phyloP scores from a whole-genome alignment of 768 basidiomycete species.

The Bullera alba region DNA sequence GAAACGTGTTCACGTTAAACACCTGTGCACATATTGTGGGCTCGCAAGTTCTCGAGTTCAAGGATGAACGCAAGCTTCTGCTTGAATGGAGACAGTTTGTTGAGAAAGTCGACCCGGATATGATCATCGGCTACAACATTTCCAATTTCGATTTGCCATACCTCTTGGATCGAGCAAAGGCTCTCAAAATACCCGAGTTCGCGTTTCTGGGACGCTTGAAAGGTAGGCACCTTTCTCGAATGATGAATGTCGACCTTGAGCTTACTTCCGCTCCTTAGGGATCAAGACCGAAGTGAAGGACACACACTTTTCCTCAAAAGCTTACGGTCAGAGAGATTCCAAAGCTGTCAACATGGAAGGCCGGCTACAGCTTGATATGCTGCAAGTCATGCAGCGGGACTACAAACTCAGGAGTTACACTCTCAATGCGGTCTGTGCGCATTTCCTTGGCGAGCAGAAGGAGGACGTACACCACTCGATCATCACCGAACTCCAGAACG shows the following conservation, averaged over 20 bases:
- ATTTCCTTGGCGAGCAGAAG: conserved; percentile 97
- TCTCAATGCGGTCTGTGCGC: conserved; percentile 93
- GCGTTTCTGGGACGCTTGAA: conserved; percentile 67
- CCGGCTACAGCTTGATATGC: conserved; percentile 85
- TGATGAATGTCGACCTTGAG: not conserved
- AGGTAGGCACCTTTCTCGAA: conserved; percentile 56
- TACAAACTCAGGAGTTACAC: conserved; percentile 96
- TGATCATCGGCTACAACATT: conserved; percentile 95
- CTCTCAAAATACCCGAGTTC: conserved; percentile 64
- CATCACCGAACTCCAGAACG: conserved; percentile 95
- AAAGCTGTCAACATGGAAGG: conserved; percentile 89
- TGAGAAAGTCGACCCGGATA: conserved; percentile 82
- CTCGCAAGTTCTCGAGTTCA: conserved; percentile 83
- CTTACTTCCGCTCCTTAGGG: conserved; percentile 50
- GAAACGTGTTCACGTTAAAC: conserved; percentile 93
- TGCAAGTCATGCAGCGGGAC: conserved; percentile 98
- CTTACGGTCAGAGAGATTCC: conserved; percentile 92
- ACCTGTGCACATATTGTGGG: conserved; percentile 92
- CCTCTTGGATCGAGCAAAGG: conserved; percentile 81
- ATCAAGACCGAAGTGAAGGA: conserved; percentile 73
- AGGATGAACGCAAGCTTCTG: conserved; percentile 68
- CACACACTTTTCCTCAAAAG: conserved; percentile 96
- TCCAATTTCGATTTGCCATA: conserved; percentile 94
- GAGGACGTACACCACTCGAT: conserved; percentile 98
- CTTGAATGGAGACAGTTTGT: conserved; percentile 84